Conservation (phyloP, 2,329 filamentous ascomycete genomes). For the Sphaerulina vaccinii region DNA sequence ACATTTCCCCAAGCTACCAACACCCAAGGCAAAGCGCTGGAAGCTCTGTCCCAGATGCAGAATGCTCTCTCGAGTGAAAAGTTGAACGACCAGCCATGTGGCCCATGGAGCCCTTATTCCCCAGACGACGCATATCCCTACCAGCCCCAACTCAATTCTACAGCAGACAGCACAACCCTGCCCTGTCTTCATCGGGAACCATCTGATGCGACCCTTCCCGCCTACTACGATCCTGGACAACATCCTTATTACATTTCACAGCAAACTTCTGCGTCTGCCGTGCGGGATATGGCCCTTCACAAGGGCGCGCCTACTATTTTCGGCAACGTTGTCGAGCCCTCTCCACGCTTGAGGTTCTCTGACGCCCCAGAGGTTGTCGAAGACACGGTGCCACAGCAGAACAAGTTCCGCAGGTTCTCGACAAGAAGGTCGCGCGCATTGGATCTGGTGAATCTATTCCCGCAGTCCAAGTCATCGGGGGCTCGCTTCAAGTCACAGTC, state of each 20-base stretch:
- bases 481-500: constrained; percentile 39
- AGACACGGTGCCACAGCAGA: constrained; percentile 12
- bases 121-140: constrained; percentile 24
- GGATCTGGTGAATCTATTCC: constrained; percentile 46
- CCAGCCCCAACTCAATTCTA: constrained; percentile 18
- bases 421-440: constrained; percentile 33
- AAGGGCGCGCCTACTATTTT: constrained; percentile 37
- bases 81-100: constrained; percentile 8
- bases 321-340: constrained; percentile 22
- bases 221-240: constrained; percentile 44
- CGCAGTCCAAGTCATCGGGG: constrained; percentile 26
- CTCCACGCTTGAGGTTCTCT: constrained; percentile 17
- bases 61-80: constrained; percentile 13
- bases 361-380: constrained; percentile 7
- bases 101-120: constrained; percentile 20
- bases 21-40: constrained; percentile 14
- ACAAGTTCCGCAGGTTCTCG: constrained; percentile 19
- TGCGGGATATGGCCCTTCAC: constrained; percentile 44
- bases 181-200: constrained; percentile 28
- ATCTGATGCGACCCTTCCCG: constrained; percentile 43
- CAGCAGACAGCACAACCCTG: constrained; percentile 15
- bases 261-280: constrained; percentile 46
- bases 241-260: constrained; percentile 45
- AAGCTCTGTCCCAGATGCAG: constrained; percentile 20
- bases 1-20: neutral